Evolutionary conservation across 305 asterid species (phyloP), one percentile per base, ranked within the genome.

Genomic region (Lippia alba): DNA sequence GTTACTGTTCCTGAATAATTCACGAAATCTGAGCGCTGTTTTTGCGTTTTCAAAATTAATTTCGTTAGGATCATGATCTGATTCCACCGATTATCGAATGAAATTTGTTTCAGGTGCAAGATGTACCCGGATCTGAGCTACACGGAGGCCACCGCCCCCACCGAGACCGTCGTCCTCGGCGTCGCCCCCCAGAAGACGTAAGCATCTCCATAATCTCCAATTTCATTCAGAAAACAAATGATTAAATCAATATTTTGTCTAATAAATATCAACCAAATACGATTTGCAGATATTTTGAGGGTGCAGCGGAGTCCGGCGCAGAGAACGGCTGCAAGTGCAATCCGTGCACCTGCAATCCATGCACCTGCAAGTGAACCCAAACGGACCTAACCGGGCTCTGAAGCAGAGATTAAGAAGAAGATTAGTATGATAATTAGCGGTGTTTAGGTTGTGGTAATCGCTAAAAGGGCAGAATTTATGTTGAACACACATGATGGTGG

Each of bases 261-360:
- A 12, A 45, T 10, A 9, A 5, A 39, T 39, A 5, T 39, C 10
- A 6, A 39, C 5, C 10, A 39, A 5, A 3, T 4, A 8, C n/a
- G 53, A 11, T 65, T 11, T 70, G 74, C 74, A 82, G 83, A 36
- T 41, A 2, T 3, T 51, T 69, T 6, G 83, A 69, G 32, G 88
- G 74, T 36, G 77, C 79, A 3, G 75, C 79, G 1, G 85, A 79
- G 75, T 44, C 74, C 0, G 82, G 18, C 15, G 78, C 84, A 0
- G 90, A 73, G 62, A 77, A 80, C 59, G 96, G 94, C n/a, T 92
- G 97, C 96, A 85, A 89, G 85, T 92, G 97, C 39, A 92, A 20
- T 10, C 79, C 86, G 86, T 89, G 96, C 96, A 84, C 79, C 70
- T 92, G 97, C 83, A 15, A 85, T 46, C 92, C 96, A n/a, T 89